Conservation (phyloP, 805 yeast genomes). For the Candida easanensis region DNA sequence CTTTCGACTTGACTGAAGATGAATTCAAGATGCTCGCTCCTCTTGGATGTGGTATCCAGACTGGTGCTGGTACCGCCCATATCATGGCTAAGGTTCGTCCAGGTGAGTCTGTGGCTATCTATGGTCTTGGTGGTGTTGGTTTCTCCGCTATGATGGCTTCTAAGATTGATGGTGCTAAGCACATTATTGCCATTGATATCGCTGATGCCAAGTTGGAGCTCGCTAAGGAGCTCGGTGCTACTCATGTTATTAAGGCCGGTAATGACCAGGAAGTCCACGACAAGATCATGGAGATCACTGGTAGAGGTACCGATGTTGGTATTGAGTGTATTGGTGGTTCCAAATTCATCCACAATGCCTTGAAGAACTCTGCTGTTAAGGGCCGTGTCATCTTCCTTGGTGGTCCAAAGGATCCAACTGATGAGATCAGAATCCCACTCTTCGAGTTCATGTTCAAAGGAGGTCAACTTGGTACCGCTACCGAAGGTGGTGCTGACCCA, state of each 20-base stretch:
- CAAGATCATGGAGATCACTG: slow-evolving; percentile 11
- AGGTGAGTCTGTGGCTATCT: slow-evolving; percentile 8
- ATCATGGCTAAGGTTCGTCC: slow-evolving; percentile 3
- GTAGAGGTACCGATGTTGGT: slow-evolving; percentile 9
- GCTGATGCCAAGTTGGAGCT: slow-evolving; percentile 59
- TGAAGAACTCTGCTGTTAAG: slow-evolving; percentile 2
- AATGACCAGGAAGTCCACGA: slow-evolving; percentile 7
- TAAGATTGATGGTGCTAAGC: slow-evolving; percentile 70
- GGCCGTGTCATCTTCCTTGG: slow-evolving; percentile 4
- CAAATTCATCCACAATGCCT: slow-evolving; percentile 2
- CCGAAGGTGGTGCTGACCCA: slow-evolving; percentile 6
- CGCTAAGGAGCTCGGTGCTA: slow-evolving; percentile 62
- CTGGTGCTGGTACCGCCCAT: slow-evolving; percentile 12
- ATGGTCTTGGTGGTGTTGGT: slow-evolving; percentile 59
- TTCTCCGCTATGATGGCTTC: slow-evolving; percentile 76
- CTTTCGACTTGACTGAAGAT: slow-evolving; percentile 1
- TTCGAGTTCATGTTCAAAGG: slow-evolving; percentile 2
- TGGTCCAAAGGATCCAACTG: slow-evolving; percentile 5
- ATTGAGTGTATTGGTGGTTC: slow-evolving; percentile 13
- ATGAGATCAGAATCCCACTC: slow-evolving; percentile 1
- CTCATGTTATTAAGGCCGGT: slow-evolving; percentile 44
- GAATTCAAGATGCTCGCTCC: slow-evolving; percentile 6
- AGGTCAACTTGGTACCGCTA: background rate
- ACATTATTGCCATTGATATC: slow-evolving; percentile 63
- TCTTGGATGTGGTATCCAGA: slow-evolving; percentile 14